Conservation (phyloP, 1,139 yeast genomes). For the Suhomyces choctaworum region DNA sequence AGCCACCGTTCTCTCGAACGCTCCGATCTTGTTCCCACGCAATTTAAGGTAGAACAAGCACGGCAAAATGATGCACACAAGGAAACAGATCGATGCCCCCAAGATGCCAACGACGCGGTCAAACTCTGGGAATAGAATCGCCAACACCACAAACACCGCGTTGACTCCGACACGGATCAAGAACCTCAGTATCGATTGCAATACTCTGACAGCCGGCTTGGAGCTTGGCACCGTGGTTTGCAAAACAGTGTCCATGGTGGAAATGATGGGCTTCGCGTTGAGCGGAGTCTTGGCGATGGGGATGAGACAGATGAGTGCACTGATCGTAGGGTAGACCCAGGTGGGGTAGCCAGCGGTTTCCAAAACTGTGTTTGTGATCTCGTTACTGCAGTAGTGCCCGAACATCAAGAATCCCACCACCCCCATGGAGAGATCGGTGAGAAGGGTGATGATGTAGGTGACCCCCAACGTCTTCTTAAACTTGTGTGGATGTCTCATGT, state of each 20-base stretch:
- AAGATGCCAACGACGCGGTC: conserved; percentile 56
- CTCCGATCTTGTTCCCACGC: conserved; percentile 26
- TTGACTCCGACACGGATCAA: conserved; percentile 48
- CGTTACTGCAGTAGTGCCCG: conserved; percentile 73
- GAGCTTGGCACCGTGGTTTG: conserved; percentile 16
- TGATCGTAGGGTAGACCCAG: conserved; percentile 62
- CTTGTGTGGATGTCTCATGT: conserved; percentile 55
- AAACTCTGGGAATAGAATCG: conserved; percentile 58
- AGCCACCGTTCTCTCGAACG: conserved; percentile 27
- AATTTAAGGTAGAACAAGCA: conserved; percentile 52
- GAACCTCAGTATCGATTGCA: conserved; percentile 16
- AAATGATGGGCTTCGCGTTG: conserved; percentile 81
- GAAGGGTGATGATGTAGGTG: conserved; percentile 57
- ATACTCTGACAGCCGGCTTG: not conserved
- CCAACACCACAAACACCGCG: conserved; percentile 49
- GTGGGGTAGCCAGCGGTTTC: conserved; percentile 71
- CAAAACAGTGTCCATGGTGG: conserved; percentile 51
- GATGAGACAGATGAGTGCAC: conserved; percentile 72
- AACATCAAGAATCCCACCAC: conserved; percentile 85
- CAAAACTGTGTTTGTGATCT: conserved; percentile 76
- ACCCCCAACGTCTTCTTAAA: conserved; percentile 39
- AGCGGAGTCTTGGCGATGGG: conserved; percentile 89
- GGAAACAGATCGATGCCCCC: conserved; percentile 58
- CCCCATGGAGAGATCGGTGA: conserved; percentile 76
- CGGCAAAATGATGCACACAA: conserved; percentile 57